phyloP scores from a whole-genome alignment of 169 alveolate species.

The Sarcocystis neurona region DNA sequence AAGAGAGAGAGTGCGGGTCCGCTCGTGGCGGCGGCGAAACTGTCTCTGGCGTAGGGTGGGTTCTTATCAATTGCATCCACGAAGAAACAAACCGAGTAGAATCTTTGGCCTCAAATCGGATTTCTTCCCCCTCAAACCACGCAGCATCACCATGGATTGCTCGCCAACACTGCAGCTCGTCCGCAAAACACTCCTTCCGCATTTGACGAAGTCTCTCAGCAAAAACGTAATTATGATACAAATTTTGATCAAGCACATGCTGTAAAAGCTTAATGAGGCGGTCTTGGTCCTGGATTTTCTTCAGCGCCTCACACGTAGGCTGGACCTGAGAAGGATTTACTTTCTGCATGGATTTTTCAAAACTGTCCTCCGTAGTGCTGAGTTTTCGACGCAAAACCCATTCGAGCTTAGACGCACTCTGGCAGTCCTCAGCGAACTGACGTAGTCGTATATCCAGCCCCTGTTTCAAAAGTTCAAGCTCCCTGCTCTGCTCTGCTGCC shows the following conservation, averaged over 20 bases:
- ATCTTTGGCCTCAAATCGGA: too few species aligned
- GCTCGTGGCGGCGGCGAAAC: too few species aligned
- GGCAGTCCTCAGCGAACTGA: constrained; percentile 19
- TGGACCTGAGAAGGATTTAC: constrained; percentile 21
- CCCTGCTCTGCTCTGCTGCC: constrained; percentile 6
- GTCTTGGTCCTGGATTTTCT: constrained; percentile 18
- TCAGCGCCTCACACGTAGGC: constrained; percentile 22
- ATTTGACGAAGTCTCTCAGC: constrained; percentile 20
- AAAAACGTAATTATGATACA: not conserved
- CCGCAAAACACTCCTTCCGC: constrained; percentile 25
- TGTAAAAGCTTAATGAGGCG: constrained; percentile 8
- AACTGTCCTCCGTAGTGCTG: not conserved
- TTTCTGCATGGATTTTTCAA: not conserved
- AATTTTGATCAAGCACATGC: constrained; percentile 13
- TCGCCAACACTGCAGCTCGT: too few species aligned
- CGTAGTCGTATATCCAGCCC: constrained; percentile 27
- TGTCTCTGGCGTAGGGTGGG: too few species aligned
- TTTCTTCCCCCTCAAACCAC: too few species aligned
- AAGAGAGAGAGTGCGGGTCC: too few species aligned
- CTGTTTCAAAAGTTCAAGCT: not conserved
- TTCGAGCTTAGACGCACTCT: constrained; percentile 1
- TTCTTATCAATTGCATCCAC: too few species aligned
- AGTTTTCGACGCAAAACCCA: constrained; percentile 19
- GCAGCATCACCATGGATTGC: too few species aligned
- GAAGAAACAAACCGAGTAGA: too few species aligned